Base-by-base conservation (phyloP, 192 early-diverging fungal genomes). In the Gaertneriomyces semiglobifer region DNA sequence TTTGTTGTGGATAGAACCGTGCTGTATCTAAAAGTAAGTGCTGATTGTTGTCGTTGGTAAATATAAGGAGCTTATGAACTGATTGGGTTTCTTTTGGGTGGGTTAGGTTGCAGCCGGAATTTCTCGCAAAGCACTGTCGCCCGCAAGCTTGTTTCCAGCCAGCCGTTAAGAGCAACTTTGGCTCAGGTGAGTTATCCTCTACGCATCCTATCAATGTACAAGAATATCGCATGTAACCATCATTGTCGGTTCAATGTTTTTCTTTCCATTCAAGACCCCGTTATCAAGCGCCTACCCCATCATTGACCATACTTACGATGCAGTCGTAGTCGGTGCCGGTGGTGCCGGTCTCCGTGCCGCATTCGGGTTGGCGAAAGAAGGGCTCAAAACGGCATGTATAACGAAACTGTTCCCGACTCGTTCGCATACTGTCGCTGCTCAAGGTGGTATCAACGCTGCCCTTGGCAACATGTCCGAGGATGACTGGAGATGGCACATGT, bases 401-500 rank as follows among this genome's bases (percentile, higher is more conserved):
- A 91, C 94, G 59, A 98, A 98, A 83, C 81, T 99, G 44, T 99
- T 99, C 88, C 95, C 94, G 20, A 97, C 94, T 44, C 90, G 96
- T 72, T 96, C 93, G 25, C 96, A 98, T 84, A 98, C 94, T 38
- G 96, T 98, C 48, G 96, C 96, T 53, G 96, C 96, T 58, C 96
- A 98, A 77, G 96, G 96, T 68, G 96, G 96, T 73, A 93, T 99
- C 77, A 99, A 99, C 80, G 96, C 96, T 67, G 96, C 96, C 53
- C 88, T 99, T 48, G 96, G 96, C 56, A 99, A 99, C 81, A 97
- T 99, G 94, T 87, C 88, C 65, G 93, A 99, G 81, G 96, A 99
- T 78, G 96, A 99, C 84, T 99, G 96, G 96, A 88, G 95, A 79
- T 98, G 96, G 96, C 96, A 98, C 78, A 98, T 98, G 96, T 98